Conservation (phyloP, 1,139 yeast genomes). For the Pichia kudriavzevii region DNA sequence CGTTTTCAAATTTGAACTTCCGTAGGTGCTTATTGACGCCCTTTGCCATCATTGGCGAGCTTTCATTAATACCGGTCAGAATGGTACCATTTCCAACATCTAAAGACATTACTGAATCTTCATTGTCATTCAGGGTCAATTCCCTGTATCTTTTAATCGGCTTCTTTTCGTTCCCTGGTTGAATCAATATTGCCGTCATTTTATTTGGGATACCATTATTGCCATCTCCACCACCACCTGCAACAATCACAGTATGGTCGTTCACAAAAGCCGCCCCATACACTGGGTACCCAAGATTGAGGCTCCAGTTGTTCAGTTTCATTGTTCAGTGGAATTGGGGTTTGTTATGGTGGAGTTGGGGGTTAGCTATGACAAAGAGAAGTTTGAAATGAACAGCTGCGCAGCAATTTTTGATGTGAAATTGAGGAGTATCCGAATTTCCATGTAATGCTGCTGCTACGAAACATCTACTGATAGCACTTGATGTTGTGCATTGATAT, state of each 20-base stretch:
- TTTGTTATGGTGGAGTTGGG: not conserved
- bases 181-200: constrained; percentile 60
- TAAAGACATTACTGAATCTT: constrained; percentile 70
- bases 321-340: not conserved
- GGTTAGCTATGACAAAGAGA: not conserved
- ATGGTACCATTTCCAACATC: constrained; percentile 49
- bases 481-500: not conserved
- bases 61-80: constrained; percentile 70
- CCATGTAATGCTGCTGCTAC: too few relatives aligned
- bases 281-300: constrained; percentile 72
- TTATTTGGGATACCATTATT: constrained; percentile 82
- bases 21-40: constrained; percentile 71
- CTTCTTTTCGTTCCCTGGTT: constrained; percentile 46
- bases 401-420: too few relatives aligned
- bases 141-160: constrained; percentile 58
- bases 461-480: too few relatives aligned
- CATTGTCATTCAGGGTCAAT: constrained; percentile 50
- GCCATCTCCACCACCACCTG: constrained; percentile 97
- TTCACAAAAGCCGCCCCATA: constrained; percentile 69
- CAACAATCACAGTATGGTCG: constrained; percentile 55
- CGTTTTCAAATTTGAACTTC: constrained; percentile 52
- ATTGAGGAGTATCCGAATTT: too few relatives aligned
- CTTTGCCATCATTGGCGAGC: constrained; percentile 43
- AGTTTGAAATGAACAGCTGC: not conserved
- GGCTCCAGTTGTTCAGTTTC: constrained; percentile 23